phyloP scores from a whole-genome alignment of 179 eudicot species.

The Gypsophila paniculata region DNA sequence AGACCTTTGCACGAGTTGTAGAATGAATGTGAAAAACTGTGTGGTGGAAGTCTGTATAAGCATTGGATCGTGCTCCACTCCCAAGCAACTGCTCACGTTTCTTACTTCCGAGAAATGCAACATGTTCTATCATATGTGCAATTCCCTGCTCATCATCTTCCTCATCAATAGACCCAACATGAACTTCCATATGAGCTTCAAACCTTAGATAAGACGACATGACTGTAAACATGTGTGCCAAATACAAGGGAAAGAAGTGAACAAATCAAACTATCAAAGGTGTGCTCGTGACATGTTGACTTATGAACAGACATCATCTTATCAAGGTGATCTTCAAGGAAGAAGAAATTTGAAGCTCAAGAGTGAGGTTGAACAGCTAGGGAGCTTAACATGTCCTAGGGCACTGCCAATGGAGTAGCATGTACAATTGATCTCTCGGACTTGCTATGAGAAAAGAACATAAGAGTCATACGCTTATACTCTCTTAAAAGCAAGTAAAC shows the following conservation, averaged over 20 bases:
- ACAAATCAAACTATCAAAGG: neutral
- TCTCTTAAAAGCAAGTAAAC: neutral
- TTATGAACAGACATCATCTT: neutral
- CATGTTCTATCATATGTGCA: conserved; percentile 99
- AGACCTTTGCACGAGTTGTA: conserved; percentile 80
- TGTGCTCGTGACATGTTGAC: neutral
- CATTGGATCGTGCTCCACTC: conserved; percentile 98
- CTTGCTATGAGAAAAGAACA: neutral
- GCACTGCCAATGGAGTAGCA: neutral
- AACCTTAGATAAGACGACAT: conserved; percentile 45
- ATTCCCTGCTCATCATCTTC: conserved; percentile 99
- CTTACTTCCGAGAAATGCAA: conserved; percentile 99
- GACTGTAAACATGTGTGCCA: conserved; percentile 10
- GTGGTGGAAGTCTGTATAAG: conserved; percentile 98
- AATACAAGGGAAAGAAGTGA: neutral
- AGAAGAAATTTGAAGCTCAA: neutral
- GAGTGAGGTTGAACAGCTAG: neutral
- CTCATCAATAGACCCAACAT: conserved; percentile 96
- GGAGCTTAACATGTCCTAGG: neutral
- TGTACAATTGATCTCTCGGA: neutral
- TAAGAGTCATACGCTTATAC: neutral
- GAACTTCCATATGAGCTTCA: conserved; percentile 99
- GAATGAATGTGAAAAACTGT: conserved; percentile 98
- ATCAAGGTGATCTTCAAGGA: neutral
- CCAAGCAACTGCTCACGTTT: conserved; percentile 96